These are phyloP conservation scores for Venustampulla echinocandica DNA, from an alignment of 495 filamentous ascomycete species.

Conservation along the genomic window DNA sequence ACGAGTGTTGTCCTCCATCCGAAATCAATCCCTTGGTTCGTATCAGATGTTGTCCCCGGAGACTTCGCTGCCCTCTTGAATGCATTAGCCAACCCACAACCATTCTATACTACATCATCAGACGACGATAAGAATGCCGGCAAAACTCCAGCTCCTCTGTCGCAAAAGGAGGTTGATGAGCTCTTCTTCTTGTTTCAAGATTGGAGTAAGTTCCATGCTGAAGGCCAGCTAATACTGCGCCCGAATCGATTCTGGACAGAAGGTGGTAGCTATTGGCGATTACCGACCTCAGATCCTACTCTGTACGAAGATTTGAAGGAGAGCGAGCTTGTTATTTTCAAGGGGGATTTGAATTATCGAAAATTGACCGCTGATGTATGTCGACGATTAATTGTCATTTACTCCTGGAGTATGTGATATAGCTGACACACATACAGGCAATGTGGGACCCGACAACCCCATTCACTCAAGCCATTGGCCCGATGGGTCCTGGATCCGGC, in stretches of 20 bases:
- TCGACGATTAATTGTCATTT: conserved; percentile 7
- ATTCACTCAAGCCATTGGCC: conserved; percentile 79
- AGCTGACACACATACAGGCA: no score
- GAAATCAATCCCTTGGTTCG: conserved; percentile 94
- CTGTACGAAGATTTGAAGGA: conserved; percentile 72
- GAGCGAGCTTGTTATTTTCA: conserved; percentile 88
- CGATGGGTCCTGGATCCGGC: conserved; percentile 69
- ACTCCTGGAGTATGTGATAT: no score
- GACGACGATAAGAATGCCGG: conserved; percentile 54
- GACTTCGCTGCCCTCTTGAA: conserved; percentile 77
- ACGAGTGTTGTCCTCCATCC: conserved; percentile 85
- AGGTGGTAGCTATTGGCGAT: conserved; percentile 74
- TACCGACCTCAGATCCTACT: conserved; percentile 57
- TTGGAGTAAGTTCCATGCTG: conserved; percentile 70
- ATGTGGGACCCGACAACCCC: conserved; percentile 82
- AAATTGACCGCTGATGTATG: conserved; percentile 84
- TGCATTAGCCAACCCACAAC: conserved; percentile 61
- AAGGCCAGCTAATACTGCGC: conserved; percentile 71
- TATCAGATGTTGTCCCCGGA: conserved; percentile 80
- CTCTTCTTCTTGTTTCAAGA: conserved; percentile 69
- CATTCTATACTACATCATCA: conserved; percentile 63
- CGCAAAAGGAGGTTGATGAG: conserved; percentile 56
- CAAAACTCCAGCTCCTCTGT: conserved; percentile 47
- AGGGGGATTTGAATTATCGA: conserved; percentile 92
- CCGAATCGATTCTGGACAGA: conserved; percentile 87